Evolutionary conservation across 2,329 filamentous ascomycete species (phyloP), one percentile per base, ranked within the genome.

Genomic region (Bipolaris bicolor): DNA sequence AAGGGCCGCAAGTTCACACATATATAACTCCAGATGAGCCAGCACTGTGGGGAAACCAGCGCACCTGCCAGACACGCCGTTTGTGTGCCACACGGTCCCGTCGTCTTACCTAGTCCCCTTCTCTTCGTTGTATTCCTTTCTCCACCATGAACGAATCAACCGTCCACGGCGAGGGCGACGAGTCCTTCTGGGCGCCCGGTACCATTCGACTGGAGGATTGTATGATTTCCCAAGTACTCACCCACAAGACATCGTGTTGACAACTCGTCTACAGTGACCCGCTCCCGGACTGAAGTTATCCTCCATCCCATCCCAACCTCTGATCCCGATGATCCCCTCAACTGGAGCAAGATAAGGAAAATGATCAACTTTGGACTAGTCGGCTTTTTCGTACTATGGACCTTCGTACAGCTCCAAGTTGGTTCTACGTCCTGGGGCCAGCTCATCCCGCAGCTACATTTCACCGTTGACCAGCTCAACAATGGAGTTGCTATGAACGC

Each of bases 291-390:
- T 11, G 46, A 57, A 29, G 29, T 62, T 6, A 46, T 62, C n/a
- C 51, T 62, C 11, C 58, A 60, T 15, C 60, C 57, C 13, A 46
- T 50, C 9, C 60, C 60, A 1, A 62, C 45, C 26, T 39, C 52
- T 41, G 54, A 66, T 26, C 60, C 60, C 15, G 49, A 62, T 20
- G 60, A 62, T 31, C 57, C 58, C 47, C 22, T 61, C 18, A 82
- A 83, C 62, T 83, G 81, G 81, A 72, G 74, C 15, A 74, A 64
- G 44, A 54, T 60, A 44, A 74, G 78, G 18, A 83, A 82, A 52
- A 55, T 65, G 5, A 43, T 77, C 51, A 81, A 82, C 52, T 81
- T 77, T 57, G 65, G 63, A 13, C 71, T 83, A 4, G 74, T 77
- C 0, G 70, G 71, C 18, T 78, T 78, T 49, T 81, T 81, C 53